phyloP scores from a whole-genome alignment of 2,329 filamentous ascomycete genomes.

The Clarireedia sp. region DNA sequence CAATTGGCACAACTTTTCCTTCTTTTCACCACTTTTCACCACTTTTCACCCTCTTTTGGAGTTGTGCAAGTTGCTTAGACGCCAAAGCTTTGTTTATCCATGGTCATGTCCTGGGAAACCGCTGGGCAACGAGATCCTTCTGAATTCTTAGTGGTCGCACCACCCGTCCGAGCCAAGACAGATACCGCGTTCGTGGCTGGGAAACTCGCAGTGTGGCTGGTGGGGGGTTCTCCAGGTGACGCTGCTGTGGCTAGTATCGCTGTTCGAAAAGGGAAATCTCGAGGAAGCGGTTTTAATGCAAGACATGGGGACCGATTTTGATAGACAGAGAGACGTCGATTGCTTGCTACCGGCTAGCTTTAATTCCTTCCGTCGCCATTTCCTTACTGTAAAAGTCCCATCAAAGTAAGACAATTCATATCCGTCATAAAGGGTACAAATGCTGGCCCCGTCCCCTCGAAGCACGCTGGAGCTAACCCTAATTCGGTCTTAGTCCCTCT shows the following conservation, averaged over 20 bases:
- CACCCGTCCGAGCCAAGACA: too few species aligned
- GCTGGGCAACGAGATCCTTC: neutral
- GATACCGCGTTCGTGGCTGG: neutral
- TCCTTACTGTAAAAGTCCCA: too few species aligned
- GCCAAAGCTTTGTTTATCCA: neutral
- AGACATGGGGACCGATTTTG: too few species aligned
- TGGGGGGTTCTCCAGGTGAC: neutral
- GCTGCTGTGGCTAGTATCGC: too few species aligned
- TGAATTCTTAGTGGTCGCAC: neutral
- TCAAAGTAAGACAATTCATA: too few species aligned
- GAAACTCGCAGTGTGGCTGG: neutral
- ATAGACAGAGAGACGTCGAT: too few species aligned
- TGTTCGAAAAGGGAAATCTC: too few species aligned
- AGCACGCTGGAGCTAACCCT: neutral
- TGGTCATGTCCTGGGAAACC: neutral
- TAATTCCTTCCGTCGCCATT: too few species aligned
- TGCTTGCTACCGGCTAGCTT: too few species aligned
- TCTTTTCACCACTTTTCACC: neutral
- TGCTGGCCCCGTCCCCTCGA: neutral
- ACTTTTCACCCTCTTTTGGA: too few species aligned
- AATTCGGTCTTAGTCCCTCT: slow-evolving; percentile 3
- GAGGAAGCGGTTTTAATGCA: too few species aligned
- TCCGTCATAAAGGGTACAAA: neutral
- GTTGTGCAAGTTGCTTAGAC: neutral
- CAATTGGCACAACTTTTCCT: neutral